Percentiles rank a stretch among this genome's conserved stretches.
Conservation (phyloP, 208 protist species). For the Trypanosoma congolense region DNA sequence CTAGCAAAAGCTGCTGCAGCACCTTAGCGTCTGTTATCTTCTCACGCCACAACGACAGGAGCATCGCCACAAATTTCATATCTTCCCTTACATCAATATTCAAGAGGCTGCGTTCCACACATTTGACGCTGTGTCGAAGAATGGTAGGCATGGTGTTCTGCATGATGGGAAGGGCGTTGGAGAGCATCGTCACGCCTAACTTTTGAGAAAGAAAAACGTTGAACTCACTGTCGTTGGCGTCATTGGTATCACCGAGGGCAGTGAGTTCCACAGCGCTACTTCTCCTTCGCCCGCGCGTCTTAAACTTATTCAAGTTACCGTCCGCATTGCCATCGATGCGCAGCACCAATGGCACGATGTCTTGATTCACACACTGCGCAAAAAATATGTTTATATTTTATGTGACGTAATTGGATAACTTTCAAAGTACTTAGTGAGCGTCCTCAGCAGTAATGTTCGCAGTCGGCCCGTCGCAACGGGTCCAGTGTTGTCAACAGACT, state of each 20-base stretch:
- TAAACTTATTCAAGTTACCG: not conserved
- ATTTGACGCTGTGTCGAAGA: slow-evolving; percentile 25
- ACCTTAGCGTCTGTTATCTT: slow-evolving; percentile 25
- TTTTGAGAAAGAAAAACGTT: slow-evolving; percentile 34
- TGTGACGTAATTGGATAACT: slow-evolving; percentile 12
- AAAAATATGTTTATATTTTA: slow-evolving; percentile 25
- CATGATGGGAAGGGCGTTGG: slow-evolving; percentile 22
- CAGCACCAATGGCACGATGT: slow-evolving; percentile 29
- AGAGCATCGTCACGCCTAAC: slow-evolving; percentile 22
- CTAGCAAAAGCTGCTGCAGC: slow-evolving; percentile 24
- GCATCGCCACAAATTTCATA: slow-evolving; percentile 17
- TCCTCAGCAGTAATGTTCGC: slow-evolving; percentile 31
- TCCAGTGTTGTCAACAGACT: not conserved
- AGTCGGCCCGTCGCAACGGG: slow-evolving; percentile 21
- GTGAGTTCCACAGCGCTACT: slow-evolving; percentile 22
- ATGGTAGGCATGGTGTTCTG: slow-evolving; percentile 25
- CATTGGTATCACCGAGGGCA: too few species aligned
- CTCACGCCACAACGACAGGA: slow-evolving; percentile 37
- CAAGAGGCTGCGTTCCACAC: slow-evolving; percentile 23
- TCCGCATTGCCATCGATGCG: not conserved
- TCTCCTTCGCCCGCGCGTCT: not conserved
- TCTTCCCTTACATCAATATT: slow-evolving; percentile 8
- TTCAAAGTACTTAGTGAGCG: slow-evolving; percentile 32
- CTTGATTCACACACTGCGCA: slow-evolving; percentile 35
- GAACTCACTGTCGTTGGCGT: slow-evolving; percentile 11